Base-by-base conservation (phyloP, 768 basidiomycete genomes). In the Termitomyces sp. region DNA sequence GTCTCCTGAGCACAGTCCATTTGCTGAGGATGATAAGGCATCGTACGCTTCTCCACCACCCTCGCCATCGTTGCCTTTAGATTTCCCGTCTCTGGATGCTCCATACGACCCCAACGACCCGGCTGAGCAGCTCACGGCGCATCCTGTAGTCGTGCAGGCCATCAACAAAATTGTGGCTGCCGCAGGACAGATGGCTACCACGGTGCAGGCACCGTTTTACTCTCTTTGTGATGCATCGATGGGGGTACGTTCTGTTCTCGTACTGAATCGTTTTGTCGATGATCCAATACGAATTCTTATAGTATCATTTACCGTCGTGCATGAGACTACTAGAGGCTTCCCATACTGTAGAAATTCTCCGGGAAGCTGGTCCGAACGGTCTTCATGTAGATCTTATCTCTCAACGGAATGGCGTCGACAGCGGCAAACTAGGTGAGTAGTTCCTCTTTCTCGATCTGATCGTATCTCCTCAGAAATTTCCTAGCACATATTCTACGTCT, bases 301-400 rank as follows among this genome's bases (percentile, higher is more conserved):
- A 91, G 88, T 91, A 90, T 66, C 87, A 90, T 67, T 76, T 92
- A 18, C 88, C 91, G 0, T 84, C 88, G 4, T 91, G 89, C 68
- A 76, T 92, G 72, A 84, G 90, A 20, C 78, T 92, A 36, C 70
- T 92, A 16, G 90, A 92, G 69, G 86, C 87, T 4, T 82, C 89
- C 1, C 87, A 91, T 67, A 80, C 84, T 32, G 81, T 82, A 7
- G 91, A 92, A 68, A 83, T 91, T 15, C 76, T 92, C 1, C 82
- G 87, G 11, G 86, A 85, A 58, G 84, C 86, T 15, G 89, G 87
- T 1, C 76, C 82, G 0, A 61, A 69, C 13, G 83, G 82, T 12
- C 66, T 84, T 61, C 84, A 84, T 66, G 83, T 83, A 33, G 68
- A 78, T 16, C 66, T 67, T 36, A 79, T 87, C 54, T 81, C 79